Evolutionary conservation across 2,329 filamentous ascomycete species (phyloP).

Genomic region (Pseudonectria foliicola): DNA sequence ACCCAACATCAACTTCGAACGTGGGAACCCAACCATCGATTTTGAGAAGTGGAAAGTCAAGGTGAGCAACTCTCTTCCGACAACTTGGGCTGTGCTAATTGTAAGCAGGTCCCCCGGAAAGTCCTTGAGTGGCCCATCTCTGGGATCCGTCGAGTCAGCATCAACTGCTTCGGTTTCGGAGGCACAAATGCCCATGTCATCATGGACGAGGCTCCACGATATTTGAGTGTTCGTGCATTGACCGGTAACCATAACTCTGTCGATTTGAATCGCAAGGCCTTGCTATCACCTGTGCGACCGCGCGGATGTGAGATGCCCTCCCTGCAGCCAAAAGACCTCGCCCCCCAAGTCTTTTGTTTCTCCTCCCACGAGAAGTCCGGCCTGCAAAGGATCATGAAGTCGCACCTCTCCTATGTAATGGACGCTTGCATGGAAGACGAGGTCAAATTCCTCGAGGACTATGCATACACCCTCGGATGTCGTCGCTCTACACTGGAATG

Average conservation of each 20-base stretch:
- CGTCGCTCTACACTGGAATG: conserved; percentile 39
- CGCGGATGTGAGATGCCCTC: no score
- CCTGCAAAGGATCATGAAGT: conserved; percentile 28
- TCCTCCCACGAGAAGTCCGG: conserved; percentile 38
- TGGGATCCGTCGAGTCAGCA: conserved; percentile 40
- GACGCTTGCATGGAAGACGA: conserved; percentile 2
- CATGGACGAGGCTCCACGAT: conserved; percentile 39
- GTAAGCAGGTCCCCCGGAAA: conserved; percentile 31
- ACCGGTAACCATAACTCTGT: conserved; percentile 30
- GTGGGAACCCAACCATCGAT: conserved; percentile 39
- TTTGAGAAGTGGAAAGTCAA: conserved; percentile 40
- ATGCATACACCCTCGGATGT: conserved; percentile 39
- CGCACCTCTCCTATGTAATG: conserved; percentile 28
- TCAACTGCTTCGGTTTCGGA: conserved; percentile 54
- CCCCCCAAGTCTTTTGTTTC: conserved; percentile 34
- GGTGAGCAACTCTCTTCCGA: conserved; percentile 19
- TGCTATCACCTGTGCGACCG: no score
- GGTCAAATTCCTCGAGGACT: conserved; percentile 26
- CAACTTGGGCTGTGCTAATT: conserved; percentile 3
- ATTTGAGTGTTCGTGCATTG: conserved; percentile 29
- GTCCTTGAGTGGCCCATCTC: conserved; percentile 37
- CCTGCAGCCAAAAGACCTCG: not conserved
- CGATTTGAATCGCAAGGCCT: conserved; percentile 1
- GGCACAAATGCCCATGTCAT: conserved; percentile 50
- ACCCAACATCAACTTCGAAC: conserved; percentile 43